A percentile compares a stretch with the other conserved stretches of the same genome.
These are phyloP conservation scores for Dentipellis sp. DNA, from an alignment of 768 basidiomycete genomes.

Conservation along the genomic window DNA sequence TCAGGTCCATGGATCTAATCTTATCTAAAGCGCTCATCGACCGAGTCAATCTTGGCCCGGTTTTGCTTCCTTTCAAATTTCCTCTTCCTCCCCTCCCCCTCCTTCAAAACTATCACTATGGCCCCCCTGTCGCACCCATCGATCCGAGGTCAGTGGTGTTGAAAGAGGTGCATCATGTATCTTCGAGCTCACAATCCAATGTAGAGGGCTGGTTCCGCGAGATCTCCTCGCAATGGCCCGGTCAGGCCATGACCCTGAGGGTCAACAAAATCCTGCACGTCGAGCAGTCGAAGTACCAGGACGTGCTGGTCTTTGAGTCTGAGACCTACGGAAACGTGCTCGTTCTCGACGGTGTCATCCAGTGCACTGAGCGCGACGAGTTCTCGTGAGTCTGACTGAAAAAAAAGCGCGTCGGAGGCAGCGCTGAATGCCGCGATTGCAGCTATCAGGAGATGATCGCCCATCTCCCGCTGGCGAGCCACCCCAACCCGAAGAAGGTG, in stretches of 20 bases:
- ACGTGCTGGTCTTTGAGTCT: constrained; percentile 94
- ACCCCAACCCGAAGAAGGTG: constrained; percentile 93
- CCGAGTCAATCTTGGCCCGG: too few species aligned
- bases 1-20: too few species aligned
- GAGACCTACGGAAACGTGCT: constrained; percentile 97
- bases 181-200: background rate
- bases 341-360: constrained; percentile 90
- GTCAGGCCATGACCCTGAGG: constrained; percentile 94
- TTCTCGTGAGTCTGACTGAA: constrained; percentile 68
- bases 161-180: background rate
- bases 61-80: too few species aligned
- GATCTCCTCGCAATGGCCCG: constrained; percentile 92
- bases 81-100: too few species aligned
- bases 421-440: background rate
- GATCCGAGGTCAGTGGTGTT: constrained; percentile 21
- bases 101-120: constrained; percentile 15
- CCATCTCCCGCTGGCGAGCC: constrained; percentile 90
- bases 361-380: constrained; percentile 97
- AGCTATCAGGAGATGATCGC: constrained; percentile 99
- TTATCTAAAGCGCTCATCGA: too few species aligned
- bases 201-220: constrained; percentile 95
- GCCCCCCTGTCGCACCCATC: constrained; percentile 29
- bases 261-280: constrained; percentile 92
- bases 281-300: constrained; percentile 91
- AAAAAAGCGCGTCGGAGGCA: background rate